Base-by-base conservation (phyloP, 768 basidiomycete species). In the Lepiota brunneoincarnata region DNA sequence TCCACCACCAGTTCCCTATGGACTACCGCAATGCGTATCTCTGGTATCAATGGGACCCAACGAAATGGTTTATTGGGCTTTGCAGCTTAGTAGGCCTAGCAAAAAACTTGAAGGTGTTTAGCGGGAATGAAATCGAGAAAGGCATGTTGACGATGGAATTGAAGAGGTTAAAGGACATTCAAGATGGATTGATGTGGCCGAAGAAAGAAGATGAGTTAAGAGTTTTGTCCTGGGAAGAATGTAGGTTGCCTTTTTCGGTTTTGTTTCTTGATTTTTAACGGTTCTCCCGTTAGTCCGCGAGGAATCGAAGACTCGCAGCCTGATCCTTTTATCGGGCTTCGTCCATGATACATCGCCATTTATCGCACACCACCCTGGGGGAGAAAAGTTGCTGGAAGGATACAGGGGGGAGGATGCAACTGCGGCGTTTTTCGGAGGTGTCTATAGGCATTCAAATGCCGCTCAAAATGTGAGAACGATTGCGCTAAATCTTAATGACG, bases 31-130 rank as follows among this genome's bases (percentile, higher is more conserved):
- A 92, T 63, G 90, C 90, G 4, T 82, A 80, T 59, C 67, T 76
- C 17, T 89, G 86, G 87, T 89, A 87, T 63, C 92, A 94, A 67
- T 93, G 93, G 63, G 91, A 94, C 65, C 92, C 92, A 3, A 94
- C 93, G 3, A 94, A 96, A 72, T 95, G 93, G 94, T 94, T 97
- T 75, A 97, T 97, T 64, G 82, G 77, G 17, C 58, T 74, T 37
- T 86, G 84, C 61, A 77, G 75, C 18, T 56, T 65, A 44, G 45
- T 91, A 24, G 87, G 91, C 3, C 70, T 93, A 26, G 93, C 93
- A n/a, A 82, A 74, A 40, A 82, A 93, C 64, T 78, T 97, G 55
- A 85, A 87, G 61, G 77, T 82, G 35, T 97, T 97, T 72, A 91
- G 92, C 48, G 84, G 85, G 65, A 92, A 93, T 69, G 93, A 95